Evolutionary conservation across 2,329 filamentous ascomycete genomes (phyloP).

Genomic region (Lecanoromycetidae sp.): DNA sequence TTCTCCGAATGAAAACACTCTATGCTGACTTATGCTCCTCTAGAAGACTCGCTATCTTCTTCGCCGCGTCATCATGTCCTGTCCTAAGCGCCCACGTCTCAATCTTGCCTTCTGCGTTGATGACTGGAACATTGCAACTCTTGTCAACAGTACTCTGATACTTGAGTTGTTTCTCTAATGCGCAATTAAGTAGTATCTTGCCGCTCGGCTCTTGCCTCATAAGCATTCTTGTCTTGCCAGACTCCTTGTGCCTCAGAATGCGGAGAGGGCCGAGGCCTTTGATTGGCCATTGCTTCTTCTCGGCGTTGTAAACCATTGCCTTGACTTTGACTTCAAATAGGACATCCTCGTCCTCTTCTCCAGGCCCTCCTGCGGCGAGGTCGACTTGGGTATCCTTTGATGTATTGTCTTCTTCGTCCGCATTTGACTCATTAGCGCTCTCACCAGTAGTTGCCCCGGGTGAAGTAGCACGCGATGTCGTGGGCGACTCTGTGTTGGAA

Average conservation of each 20-base stretch:
- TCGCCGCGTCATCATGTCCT: slow-evolving; percentile 44
- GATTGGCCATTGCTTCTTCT: slow-evolving; percentile 51
- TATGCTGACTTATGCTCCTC: slow-evolving; percentile 37
- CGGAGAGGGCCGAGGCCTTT: slow-evolving; percentile 62
- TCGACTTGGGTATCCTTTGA: slow-evolving; percentile 58
- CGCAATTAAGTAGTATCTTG: slow-evolving; percentile 59
- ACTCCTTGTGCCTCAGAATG: slow-evolving; percentile 61
- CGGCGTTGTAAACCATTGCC: slow-evolving; percentile 37
- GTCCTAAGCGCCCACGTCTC: slow-evolving; percentile 63
- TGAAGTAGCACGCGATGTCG: slow-evolving; percentile 34
- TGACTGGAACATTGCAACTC: slow-evolving; percentile 29
- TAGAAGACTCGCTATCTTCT: slow-evolving; percentile 34
- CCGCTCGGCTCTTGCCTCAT: slow-evolving; percentile 65
- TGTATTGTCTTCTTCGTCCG: slow-evolving; percentile 39
- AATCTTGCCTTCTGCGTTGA: slow-evolving; percentile 46
- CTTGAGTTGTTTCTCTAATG: slow-evolving; percentile 46
- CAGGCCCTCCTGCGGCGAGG: slow-evolving; percentile 52
- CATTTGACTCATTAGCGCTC: slow-evolving; percentile 24
- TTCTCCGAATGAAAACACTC: neutral
- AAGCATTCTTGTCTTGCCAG: slow-evolving; percentile 54
- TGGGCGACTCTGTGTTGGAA: slow-evolving; percentile 27
- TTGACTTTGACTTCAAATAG: slow-evolving; percentile 61
- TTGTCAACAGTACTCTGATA: slow-evolving; percentile 39
- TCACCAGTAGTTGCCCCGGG: slow-evolving; percentile 34
- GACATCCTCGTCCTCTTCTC: slow-evolving; percentile 60